Evolutionary conservation across 2,329 filamentous ascomycete genomes (phyloP).

Genomic region (Arthrocladium fulminans): DNA sequence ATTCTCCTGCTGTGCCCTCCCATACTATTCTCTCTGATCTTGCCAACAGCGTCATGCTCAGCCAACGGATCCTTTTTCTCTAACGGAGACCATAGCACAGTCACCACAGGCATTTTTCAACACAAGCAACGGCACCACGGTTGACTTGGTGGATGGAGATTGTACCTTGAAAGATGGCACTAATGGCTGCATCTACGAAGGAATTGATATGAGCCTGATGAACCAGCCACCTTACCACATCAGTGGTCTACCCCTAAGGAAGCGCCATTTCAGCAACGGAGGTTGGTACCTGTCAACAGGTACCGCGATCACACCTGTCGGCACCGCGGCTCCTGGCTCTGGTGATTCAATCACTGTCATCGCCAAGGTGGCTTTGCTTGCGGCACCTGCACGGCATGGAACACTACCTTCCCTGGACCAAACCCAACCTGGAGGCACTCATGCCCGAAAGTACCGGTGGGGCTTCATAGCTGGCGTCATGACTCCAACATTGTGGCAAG

Average conservation of each 20-base stretch:
- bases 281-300: conserved; percentile 30
- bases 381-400: background rate
- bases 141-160: conserved; percentile 39
- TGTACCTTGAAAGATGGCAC: conserved; percentile 33
- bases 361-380: conserved; percentile 6
- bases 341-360: conserved; percentile 7
- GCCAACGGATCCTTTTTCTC: conserved; percentile 28
- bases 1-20: conserved; percentile 4
- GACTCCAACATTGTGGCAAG: background rate
- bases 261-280: conserved; percentile 38
- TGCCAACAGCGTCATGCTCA: background rate
- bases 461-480: conserved; percentile 5
- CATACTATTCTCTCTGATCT: background rate
- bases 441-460: background rate
- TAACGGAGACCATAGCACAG: conserved; percentile 39
- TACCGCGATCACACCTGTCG: background rate
- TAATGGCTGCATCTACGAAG: conserved; percentile 39
- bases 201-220: conserved; percentile 23
- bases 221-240: conserved; percentile 39
- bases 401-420: conserved; percentile 1
- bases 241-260: conserved; percentile 39
- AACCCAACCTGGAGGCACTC: background rate
- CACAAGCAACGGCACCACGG: conserved; percentile 28
- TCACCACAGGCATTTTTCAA: conserved; percentile 38
- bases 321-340: background rate